Percentiles rank a stretch among this genome's conserved stretches.
Conservation (phyloP, 2,329 filamentous ascomycete genomes). For the Aspergillus novofumigatus region DNA sequence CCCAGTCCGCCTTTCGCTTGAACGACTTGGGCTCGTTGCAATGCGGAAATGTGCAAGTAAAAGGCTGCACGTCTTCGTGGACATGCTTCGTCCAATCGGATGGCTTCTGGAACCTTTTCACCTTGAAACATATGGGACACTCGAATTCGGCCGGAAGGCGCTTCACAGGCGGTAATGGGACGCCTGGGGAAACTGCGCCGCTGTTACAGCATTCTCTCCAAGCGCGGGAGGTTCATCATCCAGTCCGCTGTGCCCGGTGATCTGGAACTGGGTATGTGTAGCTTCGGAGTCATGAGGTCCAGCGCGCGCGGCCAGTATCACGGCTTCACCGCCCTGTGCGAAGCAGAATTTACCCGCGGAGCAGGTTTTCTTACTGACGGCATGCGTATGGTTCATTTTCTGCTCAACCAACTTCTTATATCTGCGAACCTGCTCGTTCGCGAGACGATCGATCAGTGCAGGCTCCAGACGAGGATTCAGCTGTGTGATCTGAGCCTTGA, state of each 20-base stretch:
- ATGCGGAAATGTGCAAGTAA: constrained; percentile 82
- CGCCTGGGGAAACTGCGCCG: constrained; percentile 75
- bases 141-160: constrained; percentile 82
- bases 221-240: constrained; percentile 64
- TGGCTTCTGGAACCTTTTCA: constrained; percentile 82
- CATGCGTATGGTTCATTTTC: constrained; percentile 65
- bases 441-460: constrained; percentile 73
- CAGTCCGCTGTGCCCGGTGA: constrained; percentile 52
- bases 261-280: constrained; percentile 50
- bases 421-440: constrained; percentile 71
- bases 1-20: constrained; percentile 94
- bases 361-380: constrained; percentile 57
- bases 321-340: constrained; percentile 62
- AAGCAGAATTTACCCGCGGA: constrained; percentile 60
- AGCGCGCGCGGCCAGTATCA: constrained; percentile 54
- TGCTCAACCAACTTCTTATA: constrained; percentile 72
- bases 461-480: constrained; percentile 69
- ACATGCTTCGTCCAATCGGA: constrained; percentile 98
- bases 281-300: constrained; percentile 56
- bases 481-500: constrained; percentile 66
- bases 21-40: constrained; percentile 86
- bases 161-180: constrained; percentile 74
- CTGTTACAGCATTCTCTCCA: constrained; percentile 64
- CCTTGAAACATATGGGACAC: constrained; percentile 79
- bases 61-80: constrained; percentile 88